Percentiles rank a stretch among this genome's conserved stretches.
Conservation (phyloP, 495 filamentous ascomycete species). For the Recurvomyces mirabilis region DNA sequence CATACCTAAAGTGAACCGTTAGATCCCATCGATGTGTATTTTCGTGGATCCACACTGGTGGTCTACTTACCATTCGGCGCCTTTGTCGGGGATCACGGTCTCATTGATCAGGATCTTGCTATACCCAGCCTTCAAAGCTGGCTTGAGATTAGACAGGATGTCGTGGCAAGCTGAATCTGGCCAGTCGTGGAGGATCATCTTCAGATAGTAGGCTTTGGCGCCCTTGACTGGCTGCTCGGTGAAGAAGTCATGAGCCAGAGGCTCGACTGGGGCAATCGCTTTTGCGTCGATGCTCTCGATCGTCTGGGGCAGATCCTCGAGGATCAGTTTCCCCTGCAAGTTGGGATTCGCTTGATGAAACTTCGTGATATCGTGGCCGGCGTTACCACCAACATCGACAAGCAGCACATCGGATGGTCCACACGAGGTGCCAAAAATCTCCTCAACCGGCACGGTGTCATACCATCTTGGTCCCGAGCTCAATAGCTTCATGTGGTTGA, state of each 20-base stretch:
- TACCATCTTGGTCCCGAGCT: conserved; percentile 4
- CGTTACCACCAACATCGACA: conserved; percentile 44
- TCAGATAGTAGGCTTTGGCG: conserved; percentile 30
- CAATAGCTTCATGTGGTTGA: conserved; percentile 14
- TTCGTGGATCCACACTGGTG: too few relatives aligned
- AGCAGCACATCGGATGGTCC: conserved; percentile 31
- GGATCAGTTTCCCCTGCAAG: conserved; percentile 34
- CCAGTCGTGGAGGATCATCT: conserved; percentile 23
- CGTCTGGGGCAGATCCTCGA: conserved; percentile 27
- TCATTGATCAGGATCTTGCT: conserved; percentile 43
- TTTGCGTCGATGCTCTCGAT: conserved; percentile 30
- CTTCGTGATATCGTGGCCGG: conserved; percentile 41
- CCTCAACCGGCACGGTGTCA: background rate
- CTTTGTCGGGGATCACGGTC: conserved; percentile 37
- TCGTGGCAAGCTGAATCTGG: background rate
- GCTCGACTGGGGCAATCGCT: conserved; percentile 15
- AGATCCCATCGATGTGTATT: too few relatives aligned
- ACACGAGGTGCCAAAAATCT: conserved; percentile 17
- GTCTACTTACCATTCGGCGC: conserved; percentile 32
- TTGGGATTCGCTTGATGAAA: conserved; percentile 35
- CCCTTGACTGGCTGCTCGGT: conserved; percentile 38
- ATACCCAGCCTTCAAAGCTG: conserved; percentile 40
- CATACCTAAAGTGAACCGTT: too few relatives aligned
- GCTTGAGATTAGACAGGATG: conserved; percentile 11
- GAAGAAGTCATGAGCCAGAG: conserved; percentile 41